Base-by-base conservation (phyloP, 2,329 filamentous ascomycete genomes). In the Fusarium coffeatum region DNA sequence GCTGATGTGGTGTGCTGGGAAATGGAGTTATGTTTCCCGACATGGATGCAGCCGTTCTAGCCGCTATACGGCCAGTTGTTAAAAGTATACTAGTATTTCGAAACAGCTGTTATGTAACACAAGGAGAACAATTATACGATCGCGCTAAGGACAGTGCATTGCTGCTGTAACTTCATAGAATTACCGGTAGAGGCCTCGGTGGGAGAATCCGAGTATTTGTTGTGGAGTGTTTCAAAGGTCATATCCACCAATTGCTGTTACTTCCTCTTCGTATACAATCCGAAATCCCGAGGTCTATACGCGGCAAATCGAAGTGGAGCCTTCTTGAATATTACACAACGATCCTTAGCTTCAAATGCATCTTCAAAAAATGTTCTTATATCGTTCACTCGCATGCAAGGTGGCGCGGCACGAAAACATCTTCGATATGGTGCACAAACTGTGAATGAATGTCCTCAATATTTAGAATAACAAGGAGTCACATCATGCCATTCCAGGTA, bases 191-290 rank as follows among this genome's bases (percentile, higher is more conserved):
- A 6, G 16, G 9, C 4, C 7, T 11, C 18, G 4, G 1, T 37
- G 0, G 3, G 7, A 6, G 34, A n/a, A 7, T 37, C 0, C 34
- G 1, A 37, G 34, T 37, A 37, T 37, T n/a, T 10, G 10, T 6
- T 37, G 18, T 37, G 16, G 34, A 6, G 8, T 1, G 34, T 37
- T 37, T 37, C 34, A 18, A 2, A 7, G 4, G 3, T 37, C n/a
- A 7, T 0, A 10, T 1, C 34, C 34, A 37, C 34, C 34, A 37
- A 37, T 37, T 37, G 0, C 10, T n/a, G 3, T 11, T n/a, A 4
- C 4, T 2, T 37, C 16, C 10, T 7, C 34, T n/a, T 37, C 34
- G 34, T n/a, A 37, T n/a, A 6, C 5, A 1, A n/a, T 37, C 34
- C 34, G 18, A 37, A 11, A 4, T n/a, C 9, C 32, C 18, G 34